phyloP scores from a whole-genome alignment of 352 stramenopile species.

The Globisporangium cylindrosporum region DNA sequence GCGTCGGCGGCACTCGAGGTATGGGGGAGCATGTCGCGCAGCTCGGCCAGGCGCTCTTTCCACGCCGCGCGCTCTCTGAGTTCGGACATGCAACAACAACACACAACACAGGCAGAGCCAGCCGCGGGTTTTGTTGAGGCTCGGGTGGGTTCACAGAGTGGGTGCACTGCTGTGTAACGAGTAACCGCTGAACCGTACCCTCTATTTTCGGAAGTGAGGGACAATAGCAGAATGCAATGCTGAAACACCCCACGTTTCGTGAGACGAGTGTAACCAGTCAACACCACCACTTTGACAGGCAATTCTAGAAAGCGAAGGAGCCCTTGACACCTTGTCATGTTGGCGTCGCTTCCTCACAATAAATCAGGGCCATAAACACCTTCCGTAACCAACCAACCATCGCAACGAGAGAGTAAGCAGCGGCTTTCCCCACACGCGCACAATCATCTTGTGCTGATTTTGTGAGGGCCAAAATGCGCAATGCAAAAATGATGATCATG shows the following conservation, averaged over 20 bases:
- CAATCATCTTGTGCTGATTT: background rate
- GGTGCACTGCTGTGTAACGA: background rate
- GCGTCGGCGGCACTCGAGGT: conserved; percentile 5
- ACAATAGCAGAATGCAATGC: background rate
- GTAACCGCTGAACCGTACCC: background rate
- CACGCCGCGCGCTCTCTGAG: conserved; percentile 8
- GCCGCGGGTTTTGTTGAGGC: background rate
- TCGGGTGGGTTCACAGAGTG: background rate
- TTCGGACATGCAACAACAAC: conserved; percentile 4
- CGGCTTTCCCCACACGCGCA: background rate
- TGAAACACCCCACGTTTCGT: background rate
- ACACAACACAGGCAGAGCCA: background rate
- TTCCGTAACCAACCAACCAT: background rate
- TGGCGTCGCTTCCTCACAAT: background rate
- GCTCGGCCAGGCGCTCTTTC: conserved; percentile 16
- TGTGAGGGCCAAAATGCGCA: background rate
- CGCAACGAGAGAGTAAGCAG: background rate
- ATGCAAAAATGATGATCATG: background rate
- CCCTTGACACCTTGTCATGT: background rate
- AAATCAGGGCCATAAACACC: conserved; percentile 4
- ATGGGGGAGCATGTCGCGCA: conserved; percentile 18
- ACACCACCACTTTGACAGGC: background rate
- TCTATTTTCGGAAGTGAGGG: background rate
- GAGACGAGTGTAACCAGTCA: background rate
- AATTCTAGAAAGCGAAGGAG: background rate